Evolutionary conservation across 257 asterid genomes (phyloP).

Genomic region (Lantana camara): DNA sequence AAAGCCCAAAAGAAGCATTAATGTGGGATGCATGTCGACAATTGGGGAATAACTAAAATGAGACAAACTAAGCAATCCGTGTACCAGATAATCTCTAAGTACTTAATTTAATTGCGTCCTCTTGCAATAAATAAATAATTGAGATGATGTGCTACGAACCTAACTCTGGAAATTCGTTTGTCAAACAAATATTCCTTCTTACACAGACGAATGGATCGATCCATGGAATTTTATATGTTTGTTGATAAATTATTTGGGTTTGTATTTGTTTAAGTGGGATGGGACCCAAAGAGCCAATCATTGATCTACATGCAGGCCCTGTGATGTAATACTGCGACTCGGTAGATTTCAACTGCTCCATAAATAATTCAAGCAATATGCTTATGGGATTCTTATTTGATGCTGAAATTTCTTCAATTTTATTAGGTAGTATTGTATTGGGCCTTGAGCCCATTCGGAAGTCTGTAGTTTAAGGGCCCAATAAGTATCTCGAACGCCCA

Average conservation of each 20-base stretch:
- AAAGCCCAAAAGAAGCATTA: background rate
- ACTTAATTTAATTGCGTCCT: background rate
- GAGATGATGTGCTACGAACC: constrained; percentile 4
- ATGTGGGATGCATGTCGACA: constrained; percentile 1
- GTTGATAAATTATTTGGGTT: background rate
- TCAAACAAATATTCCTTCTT: background rate
- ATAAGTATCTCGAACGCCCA: background rate
- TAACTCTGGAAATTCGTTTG: constrained; percentile 4
- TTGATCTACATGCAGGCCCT: constrained; percentile 11
- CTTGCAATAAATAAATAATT: constrained; percentile 12
- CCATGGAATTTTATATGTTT: background rate
- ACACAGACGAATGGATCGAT: background rate
- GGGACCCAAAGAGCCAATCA: constrained; percentile 12
- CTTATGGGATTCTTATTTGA: background rate
- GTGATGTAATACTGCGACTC: constrained; percentile 1
- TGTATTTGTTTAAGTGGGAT: background rate
- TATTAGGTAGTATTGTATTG: background rate
- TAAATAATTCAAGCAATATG: background rate
- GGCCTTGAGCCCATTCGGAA: background rate
- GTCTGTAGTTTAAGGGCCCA: background rate
- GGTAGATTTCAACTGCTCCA: too few species aligned
- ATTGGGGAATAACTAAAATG: background rate
- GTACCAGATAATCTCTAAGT: background rate
- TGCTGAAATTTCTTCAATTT: too few species aligned
- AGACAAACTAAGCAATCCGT: background rate